Base-by-base conservation (phyloP, 805 yeast species). In the Candida ulmi region DNA sequence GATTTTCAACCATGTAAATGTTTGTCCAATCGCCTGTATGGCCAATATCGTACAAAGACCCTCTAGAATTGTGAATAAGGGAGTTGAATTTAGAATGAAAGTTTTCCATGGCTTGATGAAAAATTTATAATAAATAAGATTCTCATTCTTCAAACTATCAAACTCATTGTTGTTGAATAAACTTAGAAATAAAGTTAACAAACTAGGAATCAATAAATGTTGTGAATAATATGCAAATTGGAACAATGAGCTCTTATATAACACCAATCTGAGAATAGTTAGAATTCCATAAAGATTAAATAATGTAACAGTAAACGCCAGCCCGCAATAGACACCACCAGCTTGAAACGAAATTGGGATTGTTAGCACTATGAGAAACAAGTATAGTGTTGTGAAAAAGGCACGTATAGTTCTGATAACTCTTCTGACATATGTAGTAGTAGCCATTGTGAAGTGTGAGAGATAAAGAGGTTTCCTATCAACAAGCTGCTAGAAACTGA, bases 331-430 rank as follows among this genome's bases (percentile, higher is more conserved):
- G 16, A 81, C 72, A 2, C 98, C 97, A 9, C 98, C 98, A 29
- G 88, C 83, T 55, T 91, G 96, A 62, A 93, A 93, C 18, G 97
- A 84, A 45, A 93, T 72, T 5, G 98, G 98, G 7, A 93, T 83
- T 3, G 96, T 83, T 24, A 90, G 68, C 23, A 88, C 73, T 11
- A 87, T 78, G 37, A 86, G 73, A 6, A 74, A 58, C 39, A 88
- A 66, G 54, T 88, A 88, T 24, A 83, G 60, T 1, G 76, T 62
- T 0, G 85, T 76, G 42, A 78, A 64, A 13, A 72, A 30, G 15
- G 51, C 50, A 17, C 58, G 50, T 7, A 53, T 32, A 17, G 53
- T 40, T 30, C 34, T 43, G 25, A 31, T 31, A 8, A 13, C 24
- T n/a, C 21, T 12, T 21, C 19, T 31, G 17, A 17, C 8, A n/a